Evolutionary conservation across 345 rosid species (phyloP).

Genomic region (Citrus unshiu): DNA sequence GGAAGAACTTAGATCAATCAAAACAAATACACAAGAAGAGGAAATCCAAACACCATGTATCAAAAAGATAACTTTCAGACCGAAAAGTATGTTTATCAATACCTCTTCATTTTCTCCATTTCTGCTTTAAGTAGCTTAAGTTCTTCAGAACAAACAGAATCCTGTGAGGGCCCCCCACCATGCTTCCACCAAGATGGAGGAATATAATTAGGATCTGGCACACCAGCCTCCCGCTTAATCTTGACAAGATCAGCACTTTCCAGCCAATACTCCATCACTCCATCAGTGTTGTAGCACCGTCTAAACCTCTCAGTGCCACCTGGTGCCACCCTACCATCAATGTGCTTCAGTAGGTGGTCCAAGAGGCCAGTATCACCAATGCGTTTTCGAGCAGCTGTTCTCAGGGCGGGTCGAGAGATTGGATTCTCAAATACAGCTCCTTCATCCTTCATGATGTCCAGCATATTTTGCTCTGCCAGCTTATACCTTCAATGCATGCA

Average conservation of each 20-base stretch:
- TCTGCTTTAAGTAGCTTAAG: constrained; percentile 52
- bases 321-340: constrained; percentile 85
- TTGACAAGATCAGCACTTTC: constrained; percentile 75
- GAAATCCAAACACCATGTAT: background rate
- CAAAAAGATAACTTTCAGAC: background rate
- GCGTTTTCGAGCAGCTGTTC: constrained; percentile 57
- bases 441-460: constrained; percentile 69
- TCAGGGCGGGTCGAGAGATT: constrained; percentile 52
- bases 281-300: constrained; percentile 78
- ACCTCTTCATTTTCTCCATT: constrained; percentile 58
- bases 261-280: constrained; percentile 87
- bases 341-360: constrained; percentile 90
- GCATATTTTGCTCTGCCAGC: constrained; percentile 57
- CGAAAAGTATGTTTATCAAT: background rate
- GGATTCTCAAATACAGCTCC: constrained; percentile 70
- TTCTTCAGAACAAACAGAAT: constrained; percentile 38
- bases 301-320: constrained; percentile 77
- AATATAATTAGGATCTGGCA: constrained; percentile 52
- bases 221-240: constrained; percentile 60
- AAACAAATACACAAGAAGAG: background rate
- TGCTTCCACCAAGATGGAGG: constrained; percentile 61
- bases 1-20: background rate
- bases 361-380: constrained; percentile 95
- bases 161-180: constrained; percentile 32
- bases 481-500: constrained; percentile 49